A percentile compares a stretch with the other conserved stretches of the same genome.
phyloP scores from a whole-genome alignment of 2,329 filamentous ascomycete species.

The Fusarium sp. region DNA sequence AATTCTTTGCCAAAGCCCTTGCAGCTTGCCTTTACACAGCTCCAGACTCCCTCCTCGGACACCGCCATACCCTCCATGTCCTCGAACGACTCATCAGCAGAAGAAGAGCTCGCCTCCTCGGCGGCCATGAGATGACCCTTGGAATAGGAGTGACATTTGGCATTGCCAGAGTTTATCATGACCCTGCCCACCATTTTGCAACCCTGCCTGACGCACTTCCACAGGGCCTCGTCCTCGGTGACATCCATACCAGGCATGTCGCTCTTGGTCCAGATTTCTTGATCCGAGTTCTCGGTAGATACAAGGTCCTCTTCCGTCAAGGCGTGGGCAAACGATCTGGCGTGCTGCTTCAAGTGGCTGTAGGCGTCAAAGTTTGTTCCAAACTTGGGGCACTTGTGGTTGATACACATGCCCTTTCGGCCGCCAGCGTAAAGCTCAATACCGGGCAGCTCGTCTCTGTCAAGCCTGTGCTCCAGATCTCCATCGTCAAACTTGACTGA shows the following conservation, averaged over 20 bases:
- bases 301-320: neutral
- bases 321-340: conserved; percentile 8
- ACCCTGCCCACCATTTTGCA: conserved; percentile 14
- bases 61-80: conserved; percentile 6
- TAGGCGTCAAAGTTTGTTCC: conserved; percentile 1
- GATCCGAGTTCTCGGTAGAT: neutral
- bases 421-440: conserved; percentile 4
- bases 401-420: conserved; percentile 10
- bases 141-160: conserved; percentile 7
- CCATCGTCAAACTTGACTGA: neutral
- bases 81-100: conserved; percentile 2
- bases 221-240: neutral
- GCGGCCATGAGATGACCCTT: conserved; percentile 7
- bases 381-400: conserved; percentile 13
- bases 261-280: conserved; percentile 14
- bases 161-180: conserved; percentile 1
- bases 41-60: neutral
- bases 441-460: neutral
- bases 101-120: conserved; percentile 4
- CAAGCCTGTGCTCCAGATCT: neutral
- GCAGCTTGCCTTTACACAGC: conserved; percentile 8
- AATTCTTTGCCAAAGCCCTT: neutral
- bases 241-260: conserved; percentile 18
- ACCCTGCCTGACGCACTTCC: conserved; percentile 23
- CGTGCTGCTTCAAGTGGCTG: conserved; percentile 10